A percentile compares a stretch with the other conserved stretches of the same genome.
Conservation (phyloP, 2,329 filamentous ascomycete genomes). For the Fusarium sp. region DNA sequence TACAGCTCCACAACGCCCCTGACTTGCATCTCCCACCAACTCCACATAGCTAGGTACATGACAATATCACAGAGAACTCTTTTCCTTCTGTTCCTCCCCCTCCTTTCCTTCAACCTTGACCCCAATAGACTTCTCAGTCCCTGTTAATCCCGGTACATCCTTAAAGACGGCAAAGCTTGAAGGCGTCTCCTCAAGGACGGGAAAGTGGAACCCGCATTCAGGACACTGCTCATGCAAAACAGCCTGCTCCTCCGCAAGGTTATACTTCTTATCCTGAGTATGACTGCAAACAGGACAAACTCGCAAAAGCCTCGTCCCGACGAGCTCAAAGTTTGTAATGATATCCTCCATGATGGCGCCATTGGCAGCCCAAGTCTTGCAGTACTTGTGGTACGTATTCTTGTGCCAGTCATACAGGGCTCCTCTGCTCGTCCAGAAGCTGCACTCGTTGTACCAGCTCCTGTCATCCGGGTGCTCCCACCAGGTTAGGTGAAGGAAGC, state of each 20-base stretch:
- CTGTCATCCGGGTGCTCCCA: conserved; percentile 24
- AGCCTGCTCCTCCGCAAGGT: conserved; percentile 29
- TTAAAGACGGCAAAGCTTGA: conserved; percentile 32
- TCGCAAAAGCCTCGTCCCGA: conserved; percentile 18
- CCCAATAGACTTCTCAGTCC: neutral
- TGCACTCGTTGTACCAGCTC: conserved; percentile 31
- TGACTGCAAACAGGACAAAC: conserved; percentile 28
- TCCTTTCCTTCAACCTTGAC: neutral
- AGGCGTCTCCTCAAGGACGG: conserved; percentile 25
- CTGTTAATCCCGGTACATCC: neutral
- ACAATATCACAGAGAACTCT: conserved; percentile 4
- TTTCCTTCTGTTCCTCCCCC: neutral
- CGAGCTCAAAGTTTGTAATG: conserved; percentile 34
- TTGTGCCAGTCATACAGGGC: conserved; percentile 31
- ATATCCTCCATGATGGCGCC: conserved; percentile 36
- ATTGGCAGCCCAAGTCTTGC: conserved; percentile 25
- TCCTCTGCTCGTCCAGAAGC: conserved; percentile 28
- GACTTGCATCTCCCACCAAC: neutral
- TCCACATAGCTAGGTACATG: neutral
- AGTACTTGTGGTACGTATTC: conserved; percentile 33
- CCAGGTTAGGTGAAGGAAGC: conserved; percentile 23
- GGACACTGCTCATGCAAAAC: conserved; percentile 27
- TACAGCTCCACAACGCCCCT: neutral
- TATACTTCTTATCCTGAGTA: conserved; percentile 33
- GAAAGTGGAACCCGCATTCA: conserved; percentile 31